Evolutionary conservation across 441 rosid species (phyloP), one percentile per base, ranked within the genome.

Genomic region (Cnidoscolus chayamansa): DNA sequence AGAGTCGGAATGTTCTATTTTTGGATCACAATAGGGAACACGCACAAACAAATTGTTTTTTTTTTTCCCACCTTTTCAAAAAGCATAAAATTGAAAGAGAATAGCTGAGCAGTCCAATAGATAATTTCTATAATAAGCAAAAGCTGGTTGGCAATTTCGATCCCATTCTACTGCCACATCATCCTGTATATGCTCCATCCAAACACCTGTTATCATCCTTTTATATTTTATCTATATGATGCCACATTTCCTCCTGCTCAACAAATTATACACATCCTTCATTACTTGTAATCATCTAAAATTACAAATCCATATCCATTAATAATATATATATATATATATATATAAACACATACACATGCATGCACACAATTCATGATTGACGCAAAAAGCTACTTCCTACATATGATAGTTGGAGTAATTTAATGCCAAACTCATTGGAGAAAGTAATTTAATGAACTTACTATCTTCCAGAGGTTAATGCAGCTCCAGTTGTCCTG

Each of bases 381-480:
- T 40, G 45, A 40, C 7, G 45, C 7, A 6, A 40, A 40, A 50
- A 50, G 7, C 54, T 50, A 53, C 7, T n/a, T 2, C 4, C 40
- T 4, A 35, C 25, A 25, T 25, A 25, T 25, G 25, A 25, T 25
- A 25, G 25, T 25, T 25, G 25, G 25, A 25, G 25, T 25, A 25
- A 25, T 25, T 25, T 25, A 65, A 65, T 4, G 55, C 25, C 55
- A 49, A 55, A 68, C 17, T 13, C n/a, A 37, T 57, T 2, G 8
- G 15, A 40, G 13, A 1, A 43, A 32, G 43, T 37, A 31, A n/a
- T 32, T 30, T 57, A 15, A 57, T 16, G 2, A 54, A 74, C 86
- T 59, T 65, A 78, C 82, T 79, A 86, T 84, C 87, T 79, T 82
- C 84, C 81, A 72, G 83, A 78, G 63, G 77, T 59, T 73, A 80